Evolutionary conservation across 164 flowering plant species (phyloP), one percentile per base, ranked within the genome.

Genomic region (Vitis rotundifolia): DNA sequence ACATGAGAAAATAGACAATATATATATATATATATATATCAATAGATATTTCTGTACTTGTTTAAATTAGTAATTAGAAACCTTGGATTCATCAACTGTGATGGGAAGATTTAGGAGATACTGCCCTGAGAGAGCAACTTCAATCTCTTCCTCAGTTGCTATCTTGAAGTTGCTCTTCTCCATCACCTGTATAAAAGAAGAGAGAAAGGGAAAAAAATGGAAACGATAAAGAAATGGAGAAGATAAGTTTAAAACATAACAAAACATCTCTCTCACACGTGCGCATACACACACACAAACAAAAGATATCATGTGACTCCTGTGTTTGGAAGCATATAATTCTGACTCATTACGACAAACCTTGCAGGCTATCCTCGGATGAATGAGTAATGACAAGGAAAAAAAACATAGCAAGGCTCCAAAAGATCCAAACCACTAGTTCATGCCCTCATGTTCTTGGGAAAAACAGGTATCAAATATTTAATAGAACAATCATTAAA

Each of bases 31-130:
- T 11, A 49, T 6, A 54, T 59, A 28, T 18, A 22, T 54, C 19
- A 68, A 15, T 14, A 57, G 60, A 9, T 5, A 18, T 14, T 16
- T 14, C 18, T 57, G 26, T 14, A 57, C 10, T 18, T 57, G 18
- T 14, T 9, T n/a, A 54, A 8, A 48, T 53, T 6, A 37, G 50
- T 9, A 47, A 37, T 15, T 69, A 72, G 63, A 76, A 60, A 92
- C 99, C 98, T 93, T 96, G 9, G 93, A 81, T 71, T 90, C 94
- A 80, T 96, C 92, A 31, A 93, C 98, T 12, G 76, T 69, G 68
- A 96, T 93, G 7, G 98, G 99, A 83, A 96, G 97, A 86, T 96
- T 89, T 53, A 93, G 73, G 62, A 88, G 99, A 78, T 96, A 96
- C 67, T 96, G 98, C 63, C 95, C 99, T 10, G 91, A 83, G 56